A percentile compares a stretch with the other conserved stretches of the same genome.
These are phyloP conservation scores for Grosmannia huntii DNA, from an alignment of 2,329 filamentous ascomycete species.

Conservation along the genomic window DNA sequence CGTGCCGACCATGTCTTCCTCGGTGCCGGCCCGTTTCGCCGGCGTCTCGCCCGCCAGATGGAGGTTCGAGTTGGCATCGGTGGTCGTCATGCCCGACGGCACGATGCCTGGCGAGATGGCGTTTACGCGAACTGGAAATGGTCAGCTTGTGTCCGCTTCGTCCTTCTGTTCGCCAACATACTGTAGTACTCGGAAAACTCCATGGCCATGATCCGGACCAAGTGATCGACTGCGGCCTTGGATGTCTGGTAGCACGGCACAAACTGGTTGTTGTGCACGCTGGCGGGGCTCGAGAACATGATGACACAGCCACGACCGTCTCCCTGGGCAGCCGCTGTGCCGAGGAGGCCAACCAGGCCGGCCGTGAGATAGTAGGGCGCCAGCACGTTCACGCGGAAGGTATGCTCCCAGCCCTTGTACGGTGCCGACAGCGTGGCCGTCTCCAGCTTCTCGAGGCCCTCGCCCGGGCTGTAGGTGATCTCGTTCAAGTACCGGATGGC, in stretches of 20 bases:
- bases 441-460: conserved; percentile 21
- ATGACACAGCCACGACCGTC: conserved; percentile 13
- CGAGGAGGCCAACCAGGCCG: conserved; percentile 10
- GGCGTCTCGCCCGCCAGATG: conserved; percentile 2
- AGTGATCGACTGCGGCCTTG: conserved; percentile 8
- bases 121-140: conserved; percentile 1
- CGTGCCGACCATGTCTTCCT: conserved; percentile 5
- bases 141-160: not conserved
- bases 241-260: conserved; percentile 5
- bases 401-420: conserved; percentile 9
- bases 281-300: conserved; percentile 13
- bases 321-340: conserved; percentile 10
- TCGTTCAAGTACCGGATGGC: conserved; percentile 2
- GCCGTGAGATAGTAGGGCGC: conserved; percentile 12
- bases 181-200: conserved; percentile 3
- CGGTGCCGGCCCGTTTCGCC: not conserved
- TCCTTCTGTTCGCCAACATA: not conserved
- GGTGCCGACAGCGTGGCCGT: conserved; percentile 12
- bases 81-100: conserved; percentile 4
- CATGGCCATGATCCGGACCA: conserved; percentile 6
- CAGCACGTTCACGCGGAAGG: conserved; percentile 11
- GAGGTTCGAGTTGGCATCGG: conserved; percentile 1
- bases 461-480: conserved; percentile 5
- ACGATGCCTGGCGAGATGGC: conserved; percentile 5
- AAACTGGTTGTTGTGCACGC: conserved; percentile 11